These are phyloP conservation scores for Mariannaea elegans DNA, from an alignment of 2,329 filamentous ascomycete genomes.

Conservation along the genomic window DNA sequence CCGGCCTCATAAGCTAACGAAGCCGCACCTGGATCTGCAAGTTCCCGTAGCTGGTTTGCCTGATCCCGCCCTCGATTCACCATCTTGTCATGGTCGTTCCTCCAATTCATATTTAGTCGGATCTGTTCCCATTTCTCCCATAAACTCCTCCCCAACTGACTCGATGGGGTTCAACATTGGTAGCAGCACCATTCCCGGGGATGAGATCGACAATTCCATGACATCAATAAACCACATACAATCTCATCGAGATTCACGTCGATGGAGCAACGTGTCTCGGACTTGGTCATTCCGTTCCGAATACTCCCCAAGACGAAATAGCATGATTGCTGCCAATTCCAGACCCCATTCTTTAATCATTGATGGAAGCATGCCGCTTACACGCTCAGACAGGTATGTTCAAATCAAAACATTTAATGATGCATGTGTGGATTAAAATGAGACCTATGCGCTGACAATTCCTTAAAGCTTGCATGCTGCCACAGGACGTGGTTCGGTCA, in stretches of 20 bases:
- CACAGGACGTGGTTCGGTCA: slow-evolving; percentile 24
- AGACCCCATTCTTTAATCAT: slow-evolving; percentile 27
- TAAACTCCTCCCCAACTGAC: slow-evolving; percentile 27
- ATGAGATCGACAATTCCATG: slow-evolving; percentile 23
- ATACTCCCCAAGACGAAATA: slow-evolving; percentile 24
- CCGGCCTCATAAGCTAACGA: slow-evolving; percentile 60
- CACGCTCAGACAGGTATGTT: slow-evolving; percentile 38
- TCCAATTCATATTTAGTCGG: slow-evolving; percentile 45
- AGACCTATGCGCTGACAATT: slow-evolving; percentile 25
- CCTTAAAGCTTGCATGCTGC: slow-evolving; percentile 27
- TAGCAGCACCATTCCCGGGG: slow-evolving; percentile 31
- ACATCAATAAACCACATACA: slow-evolving; percentile 27
- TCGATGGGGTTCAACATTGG: slow-evolving; percentile 25
- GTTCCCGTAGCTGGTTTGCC: slow-evolving; percentile 52
- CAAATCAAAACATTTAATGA: not conserved
- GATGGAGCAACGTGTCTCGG: slow-evolving; percentile 21
- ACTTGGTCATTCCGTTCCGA: slow-evolving; percentile 34
- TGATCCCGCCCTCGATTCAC: slow-evolving; percentile 45
- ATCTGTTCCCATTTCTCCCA: slow-evolving; percentile 33
- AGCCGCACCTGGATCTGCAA: slow-evolving; percentile 55
- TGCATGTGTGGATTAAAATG: slow-evolving; percentile 18
- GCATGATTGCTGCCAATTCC: slow-evolving; percentile 23
- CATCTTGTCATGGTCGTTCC: slow-evolving; percentile 38
- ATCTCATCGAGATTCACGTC: slow-evolving; percentile 27
- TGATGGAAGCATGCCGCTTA: slow-evolving; percentile 26